Base-by-base conservation (phyloP, 768 basidiomycete species). In the Rhizopogon vesiculosus region DNA sequence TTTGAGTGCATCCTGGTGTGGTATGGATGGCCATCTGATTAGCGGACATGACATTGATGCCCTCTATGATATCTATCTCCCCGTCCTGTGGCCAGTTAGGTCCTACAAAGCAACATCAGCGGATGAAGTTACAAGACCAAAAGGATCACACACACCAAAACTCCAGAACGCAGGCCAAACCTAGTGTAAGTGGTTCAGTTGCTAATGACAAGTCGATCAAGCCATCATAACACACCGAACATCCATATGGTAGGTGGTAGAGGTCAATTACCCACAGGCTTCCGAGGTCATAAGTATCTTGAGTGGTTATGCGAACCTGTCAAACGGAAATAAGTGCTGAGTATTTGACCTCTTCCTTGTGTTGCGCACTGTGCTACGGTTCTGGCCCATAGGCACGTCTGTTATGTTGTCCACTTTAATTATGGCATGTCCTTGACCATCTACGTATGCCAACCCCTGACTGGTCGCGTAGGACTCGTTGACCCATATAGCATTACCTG, bases 371-470 rank as follows among this genome's bases (percentile, higher is more conserved):
- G 88, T 78, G 59, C 85, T 81, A 42, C 89, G 73, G 58, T 82
- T 77, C 43, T 80, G 62, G 54, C 78, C 76, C 25, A 66, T 69
- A 15, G 74, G 68, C 1, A 90, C 78, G 44, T 76, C 76, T 10
- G 82, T 82, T 7, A 71, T 69, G 63, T 90, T 89, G 74, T 92
- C 90, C 6, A 92, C 89, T 62, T 78, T 83, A 48, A 93, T 73
- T 58, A 93, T 77, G 5, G 84, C 85, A 54, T 85, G 81, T 7
- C 87, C 84, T 1, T 76, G 76, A 42, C 62, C 62, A 59, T 87
- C 85, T 59, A 88, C 66, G 61, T 79, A 89, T 5, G 83, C 82
- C 18, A 91, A 73, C 1, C 74, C 63, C 57, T 80, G 73, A 7
- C 73, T 65, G 10, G 69, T 67, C 1, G 85, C 86, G 19, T 73